Percentiles rank a stretch among this genome's conserved stretches.
phyloP scores from a whole-genome alignment of 2,329 filamentous ascomycete genomes.

The Talaromyces rugulosus region DNA sequence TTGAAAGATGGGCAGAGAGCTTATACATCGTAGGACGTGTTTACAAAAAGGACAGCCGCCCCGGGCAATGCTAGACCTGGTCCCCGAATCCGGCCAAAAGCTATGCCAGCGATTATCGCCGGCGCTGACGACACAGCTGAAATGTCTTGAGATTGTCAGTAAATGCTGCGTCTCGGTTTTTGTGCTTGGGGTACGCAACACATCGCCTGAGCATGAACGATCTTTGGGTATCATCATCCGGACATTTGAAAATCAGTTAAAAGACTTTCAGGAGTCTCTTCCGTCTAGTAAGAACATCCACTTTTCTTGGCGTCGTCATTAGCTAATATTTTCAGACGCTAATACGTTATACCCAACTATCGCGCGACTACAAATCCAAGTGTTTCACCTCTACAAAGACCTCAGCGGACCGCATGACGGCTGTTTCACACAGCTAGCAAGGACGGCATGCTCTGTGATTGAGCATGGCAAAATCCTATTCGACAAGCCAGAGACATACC shows the following conservation, averaged over 20 bases:
- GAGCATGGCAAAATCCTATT: constrained; percentile 23
- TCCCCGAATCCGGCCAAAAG: constrained; percentile 31
- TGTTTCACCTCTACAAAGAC: constrained; percentile 34
- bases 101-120: constrained; percentile 32
- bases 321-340: constrained; percentile 21
- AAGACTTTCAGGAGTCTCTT: constrained; percentile 32
- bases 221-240: constrained; percentile 33
- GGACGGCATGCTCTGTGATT: constrained; percentile 28
- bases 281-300: constrained; percentile 23
- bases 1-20: not conserved
- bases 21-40: constrained; percentile 27
- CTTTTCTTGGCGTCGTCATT: not conserved
- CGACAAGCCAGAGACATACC: constrained; percentile 18
- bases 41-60: constrained; percentile 35
- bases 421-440: constrained; percentile 23
- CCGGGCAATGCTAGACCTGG: constrained; percentile 28
- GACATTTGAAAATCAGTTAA: constrained; percentile 31
- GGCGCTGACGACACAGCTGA: constrained; percentile 32
- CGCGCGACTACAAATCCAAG: constrained; percentile 31
- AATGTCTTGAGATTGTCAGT: constrained; percentile 32
- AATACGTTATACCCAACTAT: constrained; percentile 26
- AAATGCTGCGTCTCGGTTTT: constrained; percentile 32
- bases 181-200: constrained; percentile 35
- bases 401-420: constrained; percentile 23
- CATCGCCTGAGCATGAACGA: constrained; percentile 36